Conservation (phyloP, 169 alveolate genomes). For the Cryptosporidium baileyi region DNA sequence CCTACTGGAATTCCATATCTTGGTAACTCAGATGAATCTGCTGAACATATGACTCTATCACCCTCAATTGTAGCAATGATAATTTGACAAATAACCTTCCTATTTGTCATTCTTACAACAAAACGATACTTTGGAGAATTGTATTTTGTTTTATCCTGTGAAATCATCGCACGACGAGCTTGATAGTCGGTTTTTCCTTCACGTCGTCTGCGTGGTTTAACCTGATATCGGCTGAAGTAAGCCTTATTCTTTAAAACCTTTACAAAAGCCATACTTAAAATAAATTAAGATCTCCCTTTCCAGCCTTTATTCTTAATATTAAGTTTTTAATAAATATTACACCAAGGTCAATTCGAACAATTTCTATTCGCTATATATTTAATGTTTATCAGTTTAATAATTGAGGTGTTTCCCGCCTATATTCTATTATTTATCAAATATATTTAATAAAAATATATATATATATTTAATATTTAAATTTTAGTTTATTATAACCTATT, state of each 20-base stretch:
- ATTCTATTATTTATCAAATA: no score
- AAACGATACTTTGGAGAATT: constrained; percentile 99
- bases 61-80: constrained; percentile 97
- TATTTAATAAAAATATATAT: no score
- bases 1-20: constrained; percentile 98
- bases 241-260: constrained; percentile 97
- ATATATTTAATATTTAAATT: no score
- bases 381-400: no score
- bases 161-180: constrained; percentile 96
- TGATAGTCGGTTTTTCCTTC: constrained; percentile 99
- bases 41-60: constrained; percentile 95
- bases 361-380: no score
- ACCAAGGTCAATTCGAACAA: no score
- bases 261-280: constrained; percentile 93
- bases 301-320: neutral
- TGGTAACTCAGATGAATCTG: constrained; percentile 95
- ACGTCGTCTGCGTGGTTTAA: constrained; percentile 98
- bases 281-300: no score
- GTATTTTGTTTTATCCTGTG: constrained; percentile 98
- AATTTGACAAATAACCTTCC: constrained; percentile 93
- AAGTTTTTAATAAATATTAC: no score
- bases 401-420: no score
- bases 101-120: constrained; percentile 96
- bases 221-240: constrained; percentile 99
- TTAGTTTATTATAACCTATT: no score